These are phyloP conservation scores for Pleurotus giganteus DNA, from an alignment of 768 basidiomycete species.

Conservation along the genomic window DNA sequence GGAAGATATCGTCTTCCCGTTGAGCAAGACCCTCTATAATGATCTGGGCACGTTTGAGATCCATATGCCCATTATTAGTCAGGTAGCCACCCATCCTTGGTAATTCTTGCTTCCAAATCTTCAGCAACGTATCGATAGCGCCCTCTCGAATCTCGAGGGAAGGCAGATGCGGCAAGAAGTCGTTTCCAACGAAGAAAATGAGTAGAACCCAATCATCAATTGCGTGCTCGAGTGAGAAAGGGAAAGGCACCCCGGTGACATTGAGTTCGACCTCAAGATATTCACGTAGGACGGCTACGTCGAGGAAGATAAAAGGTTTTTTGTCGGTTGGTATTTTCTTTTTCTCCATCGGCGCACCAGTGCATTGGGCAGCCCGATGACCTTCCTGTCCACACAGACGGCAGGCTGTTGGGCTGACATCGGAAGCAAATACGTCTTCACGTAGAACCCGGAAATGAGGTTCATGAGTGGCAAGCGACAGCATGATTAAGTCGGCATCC, in stretches of 20 bases:
- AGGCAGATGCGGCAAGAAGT: conserved; percentile 97
- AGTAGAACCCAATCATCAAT: conserved; percentile 99
- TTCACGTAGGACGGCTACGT: conserved; percentile 92
- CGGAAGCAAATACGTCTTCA: conserved; percentile 92
- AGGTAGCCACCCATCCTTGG: conserved; percentile 97
- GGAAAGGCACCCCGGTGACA: conserved; percentile 72
- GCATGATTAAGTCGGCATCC: conserved; percentile 99
- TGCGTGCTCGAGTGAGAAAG: conserved; percentile 92
- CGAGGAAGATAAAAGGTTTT: conserved; percentile 99
- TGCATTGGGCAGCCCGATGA: conserved; percentile 95
- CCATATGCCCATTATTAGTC: conserved; percentile 88
- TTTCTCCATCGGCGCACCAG: conserved; percentile 68
- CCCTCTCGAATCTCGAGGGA: conserved; percentile 99
- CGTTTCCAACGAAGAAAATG: conserved; percentile 99
- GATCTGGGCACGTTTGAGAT: conserved; percentile 83
- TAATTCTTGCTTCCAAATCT: conserved; percentile 93
- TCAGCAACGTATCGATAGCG: conserved; percentile 94
- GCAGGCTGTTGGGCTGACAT: conserved; percentile 77
- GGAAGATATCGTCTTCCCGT: conserved; percentile 95
- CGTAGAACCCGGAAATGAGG: conserved; percentile 96
- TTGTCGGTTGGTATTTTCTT: conserved; percentile 72
- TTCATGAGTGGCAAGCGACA: conserved; percentile 96
- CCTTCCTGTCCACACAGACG: conserved; percentile 94
- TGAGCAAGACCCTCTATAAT: conserved; percentile 95
- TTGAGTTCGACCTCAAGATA: conserved; percentile 97